Percentiles rank a stretch among this genome's conserved stretches.
These are phyloP conservation scores for Cyclotella baltica DNA, from an alignment of 108 stramenopile genomes.

Conservation along the genomic window DNA sequence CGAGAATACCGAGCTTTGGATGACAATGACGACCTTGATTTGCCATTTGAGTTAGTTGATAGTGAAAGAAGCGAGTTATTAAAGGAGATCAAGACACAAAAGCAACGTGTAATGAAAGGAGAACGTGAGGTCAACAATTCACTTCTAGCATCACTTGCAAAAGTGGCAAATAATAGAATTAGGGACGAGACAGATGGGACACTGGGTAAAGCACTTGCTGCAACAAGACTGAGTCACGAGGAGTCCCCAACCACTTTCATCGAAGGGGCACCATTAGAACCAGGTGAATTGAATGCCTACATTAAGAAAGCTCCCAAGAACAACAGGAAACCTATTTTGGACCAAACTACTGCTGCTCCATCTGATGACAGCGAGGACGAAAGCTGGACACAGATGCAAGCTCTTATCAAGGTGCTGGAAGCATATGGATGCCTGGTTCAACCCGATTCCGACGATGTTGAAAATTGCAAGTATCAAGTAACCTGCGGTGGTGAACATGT, in stretches of 20 bases:
- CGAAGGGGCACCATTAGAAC: constrained; percentile 36
- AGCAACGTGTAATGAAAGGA: constrained; percentile 54
- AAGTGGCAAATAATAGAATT: constrained; percentile 69
- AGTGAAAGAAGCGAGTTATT: constrained; percentile 56
- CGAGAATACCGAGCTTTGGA: constrained; percentile 48
- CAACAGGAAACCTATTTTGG: constrained; percentile 31
- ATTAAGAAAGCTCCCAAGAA: constrained; percentile 32
- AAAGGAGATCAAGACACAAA: constrained; percentile 69
- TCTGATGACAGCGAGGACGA: constrained; percentile 60
- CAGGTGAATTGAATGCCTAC: constrained; percentile 46
- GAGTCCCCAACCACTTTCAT: constrained; percentile 11
- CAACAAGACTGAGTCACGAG: constrained; percentile 25
- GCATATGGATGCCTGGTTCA: constrained; percentile 72
- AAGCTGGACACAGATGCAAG: constrained; percentile 77
- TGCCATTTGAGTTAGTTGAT: constrained; percentile 39
- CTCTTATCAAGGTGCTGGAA: constrained; percentile 69
- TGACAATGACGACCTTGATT: constrained; percentile 18
- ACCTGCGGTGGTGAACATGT: constrained; percentile 76
- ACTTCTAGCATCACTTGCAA: constrained; percentile 56
- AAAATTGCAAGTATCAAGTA: constrained; percentile 46
- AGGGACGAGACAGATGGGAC: constrained; percentile 38
- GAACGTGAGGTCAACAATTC: constrained; percentile 61
- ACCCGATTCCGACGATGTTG: constrained; percentile 32
- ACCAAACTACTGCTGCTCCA: constrained; percentile 31
- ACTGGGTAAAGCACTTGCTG: constrained; percentile 34